Conservation (phyloP, 306 rosid genomes). For the Cucurbita maxima region DNA sequence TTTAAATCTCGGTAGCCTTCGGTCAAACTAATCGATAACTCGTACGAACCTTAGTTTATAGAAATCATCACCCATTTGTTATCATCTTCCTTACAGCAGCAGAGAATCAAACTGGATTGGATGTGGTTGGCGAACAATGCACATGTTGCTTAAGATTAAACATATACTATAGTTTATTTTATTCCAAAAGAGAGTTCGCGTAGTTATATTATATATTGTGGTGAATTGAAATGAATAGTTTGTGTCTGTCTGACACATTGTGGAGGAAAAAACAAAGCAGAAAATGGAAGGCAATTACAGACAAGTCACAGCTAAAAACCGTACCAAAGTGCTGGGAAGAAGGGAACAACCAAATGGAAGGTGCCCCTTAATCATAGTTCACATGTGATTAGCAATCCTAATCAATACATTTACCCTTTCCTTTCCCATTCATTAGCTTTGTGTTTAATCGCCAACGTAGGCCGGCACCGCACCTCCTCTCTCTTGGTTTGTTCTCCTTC, state of each 20-base stretch:
- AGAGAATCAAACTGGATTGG: slow-evolving; percentile 1
- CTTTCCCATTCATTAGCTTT: slow-evolving; percentile 16
- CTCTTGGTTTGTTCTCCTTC: neutral
- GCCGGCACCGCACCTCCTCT: neutral
- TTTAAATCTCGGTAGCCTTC: neutral
- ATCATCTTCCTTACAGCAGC: neutral
- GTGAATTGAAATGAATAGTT: neutral
- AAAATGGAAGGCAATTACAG: slow-evolving; percentile 3
- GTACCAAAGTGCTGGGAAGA: slow-evolving; percentile 42
- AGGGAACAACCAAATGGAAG: slow-evolving; percentile 22
- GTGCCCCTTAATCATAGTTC: slow-evolving; percentile 6
- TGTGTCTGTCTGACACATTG: neutral
- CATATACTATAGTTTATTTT: neutral
- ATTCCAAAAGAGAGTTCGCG: neutral
- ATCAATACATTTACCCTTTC: slow-evolving; percentile 15
- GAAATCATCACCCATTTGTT: neutral
- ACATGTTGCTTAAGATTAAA: slow-evolving; percentile 10
- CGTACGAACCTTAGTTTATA: neutral
- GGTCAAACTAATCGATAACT: neutral
- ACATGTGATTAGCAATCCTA: slow-evolving; percentile 13
- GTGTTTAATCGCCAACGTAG: neutral
- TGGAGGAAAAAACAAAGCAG: neutral
- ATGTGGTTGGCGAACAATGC: neutral
- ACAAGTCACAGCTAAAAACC: slow-evolving; percentile 32
- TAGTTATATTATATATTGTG: neutral